A percentile compares a stretch with the other conserved stretches of the same genome.
Evolutionary conservation across 352 stramenopile species (phyloP).

Genomic region (Globisporangium nodosum): DNA sequence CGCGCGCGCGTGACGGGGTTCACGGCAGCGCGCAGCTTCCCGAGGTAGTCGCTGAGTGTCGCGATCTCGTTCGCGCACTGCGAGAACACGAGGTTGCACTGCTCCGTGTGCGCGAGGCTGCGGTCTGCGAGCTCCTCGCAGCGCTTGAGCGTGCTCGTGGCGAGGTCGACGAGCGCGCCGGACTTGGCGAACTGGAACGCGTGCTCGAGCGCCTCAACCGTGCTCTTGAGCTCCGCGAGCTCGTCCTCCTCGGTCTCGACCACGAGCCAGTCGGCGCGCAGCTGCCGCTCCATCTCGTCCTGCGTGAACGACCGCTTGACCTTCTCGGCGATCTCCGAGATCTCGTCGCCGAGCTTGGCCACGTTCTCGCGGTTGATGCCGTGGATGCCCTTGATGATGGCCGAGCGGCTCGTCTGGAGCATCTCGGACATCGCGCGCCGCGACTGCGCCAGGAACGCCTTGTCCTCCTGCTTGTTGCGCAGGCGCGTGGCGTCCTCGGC

Average conservation of each 20-base stretch:
- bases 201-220: constrained; percentile 61
- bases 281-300: constrained; percentile 66
- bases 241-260: constrained; percentile 78
- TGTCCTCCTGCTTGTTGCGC: constrained; percentile 11
- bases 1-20: constrained; percentile 43
- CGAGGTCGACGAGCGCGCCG: constrained; percentile 59
- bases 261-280: constrained; percentile 69
- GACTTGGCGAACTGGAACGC: constrained; percentile 85
- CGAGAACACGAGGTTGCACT: constrained; percentile 79
- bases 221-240: constrained; percentile 49
- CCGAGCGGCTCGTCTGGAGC: constrained; percentile 45
- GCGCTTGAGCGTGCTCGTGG: constrained; percentile 57
- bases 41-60: constrained; percentile 75
- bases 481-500: constrained; percentile 61
- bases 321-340: constrained; percentile 52
- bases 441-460: constrained; percentile 36
- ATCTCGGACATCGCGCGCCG: constrained; percentile 28
- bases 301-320: constrained; percentile 64
- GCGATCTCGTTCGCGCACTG: constrained; percentile 72
- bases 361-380: constrained; percentile 52
- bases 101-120: constrained; percentile 57
- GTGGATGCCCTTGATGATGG: constrained; percentile 54
- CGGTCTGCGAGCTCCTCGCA: constrained; percentile 72
- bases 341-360: constrained; percentile 28
- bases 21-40: constrained; percentile 64